phyloP scores from a whole-genome alignment of 768 basidiomycete species.

The Rickenella mellea region DNA sequence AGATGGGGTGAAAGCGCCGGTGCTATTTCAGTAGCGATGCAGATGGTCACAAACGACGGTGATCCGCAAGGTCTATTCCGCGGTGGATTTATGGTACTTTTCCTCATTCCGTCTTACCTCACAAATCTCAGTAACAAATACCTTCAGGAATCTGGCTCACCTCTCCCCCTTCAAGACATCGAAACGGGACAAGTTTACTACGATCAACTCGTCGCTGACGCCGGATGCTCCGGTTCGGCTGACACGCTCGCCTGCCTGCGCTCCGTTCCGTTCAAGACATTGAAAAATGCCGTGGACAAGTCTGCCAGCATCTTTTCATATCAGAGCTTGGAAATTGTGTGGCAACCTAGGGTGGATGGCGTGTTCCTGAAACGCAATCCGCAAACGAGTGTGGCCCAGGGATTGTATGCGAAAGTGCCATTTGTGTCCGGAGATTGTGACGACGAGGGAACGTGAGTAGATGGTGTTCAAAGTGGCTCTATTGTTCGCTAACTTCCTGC shows the following conservation, averaged over 20 bases:
- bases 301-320: slow-evolving; percentile 1
- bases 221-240: slow-evolving; percentile 5
- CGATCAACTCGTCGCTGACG: slow-evolving; percentile 8
- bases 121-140: neutral
- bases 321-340: slow-evolving; percentile 10
- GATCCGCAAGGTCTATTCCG: slow-evolving; percentile 15
- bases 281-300: slow-evolving; percentile 6
- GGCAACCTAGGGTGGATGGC: slow-evolving; percentile 18
- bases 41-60: slow-evolving; percentile 13
- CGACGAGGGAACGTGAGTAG: slow-evolving; percentile 17
- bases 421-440: slow-evolving; percentile 6
- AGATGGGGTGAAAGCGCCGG: slow-evolving; percentile 17
- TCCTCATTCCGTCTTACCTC: neutral
- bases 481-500: neutral
- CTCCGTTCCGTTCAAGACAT: slow-evolving; percentile 4
- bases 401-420: slow-evolving; percentile 13
- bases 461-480: neutral
- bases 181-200: slow-evolving; percentile 6
- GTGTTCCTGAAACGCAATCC: slow-evolving; percentile 14
- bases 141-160: slow-evolving; percentile 11
- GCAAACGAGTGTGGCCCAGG: slow-evolving; percentile 10
- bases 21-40: slow-evolving; percentile 8
- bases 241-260: slow-evolving; percentile 7
- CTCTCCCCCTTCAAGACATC: slow-evolving; percentile 3
- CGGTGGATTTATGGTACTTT: slow-evolving; percentile 9